Percentiles rank a stretch among this genome's conserved stretches.
phyloP scores from a whole-genome alignment of 2,329 filamentous ascomycete genomes.

The Cercospora janseana region DNA sequence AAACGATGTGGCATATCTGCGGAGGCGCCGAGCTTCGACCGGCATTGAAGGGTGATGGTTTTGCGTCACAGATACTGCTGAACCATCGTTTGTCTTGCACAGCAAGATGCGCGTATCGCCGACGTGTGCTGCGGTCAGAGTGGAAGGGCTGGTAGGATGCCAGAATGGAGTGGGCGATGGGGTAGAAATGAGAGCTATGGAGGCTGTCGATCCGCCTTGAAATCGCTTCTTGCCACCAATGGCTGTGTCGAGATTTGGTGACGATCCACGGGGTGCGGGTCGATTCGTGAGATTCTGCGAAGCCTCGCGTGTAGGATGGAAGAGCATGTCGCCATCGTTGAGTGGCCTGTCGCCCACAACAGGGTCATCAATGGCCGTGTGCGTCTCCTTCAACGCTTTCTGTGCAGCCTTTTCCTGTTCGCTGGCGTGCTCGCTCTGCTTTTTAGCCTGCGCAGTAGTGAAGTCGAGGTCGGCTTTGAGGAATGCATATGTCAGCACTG shows the following conservation, averaged over 20 bases:
- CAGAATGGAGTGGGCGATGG: conserved; percentile 90
- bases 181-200: conserved; percentile 84
- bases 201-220: conserved; percentile 90
- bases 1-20: conserved; percentile 81
- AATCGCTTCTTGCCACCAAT: conserved; percentile 77
- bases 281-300: conserved; percentile 37
- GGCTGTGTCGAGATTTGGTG: conserved; percentile 53
- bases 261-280: conserved; percentile 40
- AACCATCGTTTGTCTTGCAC: conserved; percentile 79
- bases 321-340: conserved; percentile 81
- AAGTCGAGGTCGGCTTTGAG: conserved; percentile 93
- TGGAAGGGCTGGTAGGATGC: conserved; percentile 83
- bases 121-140: conserved; percentile 82
- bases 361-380: conserved; percentile 51
- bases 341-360: conserved; percentile 72
- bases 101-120: conserved; percentile 90
- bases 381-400: conserved; percentile 11
- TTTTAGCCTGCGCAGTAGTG: conserved; percentile 80
- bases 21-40: conserved; percentile 75
- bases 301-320: conserved; percentile 54
- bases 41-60: conserved; percentile 93
- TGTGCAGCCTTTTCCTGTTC: conserved; percentile 15
- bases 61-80: conserved; percentile 76
- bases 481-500: conserved; percentile 87
- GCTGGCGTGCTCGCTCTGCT: conserved; percentile 47